A percentile compares a stretch with the other conserved stretches of the same genome.
Conservation (phyloP, 768 basidiomycete species). For the Auricularia heimuer region DNA sequence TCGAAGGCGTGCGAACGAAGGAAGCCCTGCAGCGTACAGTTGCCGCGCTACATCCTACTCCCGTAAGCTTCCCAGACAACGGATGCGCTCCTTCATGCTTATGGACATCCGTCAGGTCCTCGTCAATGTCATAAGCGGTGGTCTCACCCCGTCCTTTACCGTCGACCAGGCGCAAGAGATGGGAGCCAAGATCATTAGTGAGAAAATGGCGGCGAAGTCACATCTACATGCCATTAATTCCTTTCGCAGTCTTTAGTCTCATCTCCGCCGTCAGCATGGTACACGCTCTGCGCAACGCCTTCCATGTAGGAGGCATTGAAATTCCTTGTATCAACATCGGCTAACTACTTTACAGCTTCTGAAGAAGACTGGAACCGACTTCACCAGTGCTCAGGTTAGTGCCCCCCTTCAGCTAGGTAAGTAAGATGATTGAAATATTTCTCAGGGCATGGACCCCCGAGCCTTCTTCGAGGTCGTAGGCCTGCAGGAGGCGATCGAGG, state of each 20-base stretch:
- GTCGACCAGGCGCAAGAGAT: constrained; percentile 54
- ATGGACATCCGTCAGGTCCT: constrained; percentile 30
- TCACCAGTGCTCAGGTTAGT: constrained; percentile 28
- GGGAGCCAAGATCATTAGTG: constrained; percentile 67
- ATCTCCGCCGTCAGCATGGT: constrained; percentile 70
- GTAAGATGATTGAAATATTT: background rate
- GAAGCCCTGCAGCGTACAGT: constrained; percentile 57
- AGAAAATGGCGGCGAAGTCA: background rate
- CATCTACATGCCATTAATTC: background rate
- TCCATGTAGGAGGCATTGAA: background rate
- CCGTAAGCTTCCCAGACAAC: constrained; percentile 14
- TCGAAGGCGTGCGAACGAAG: constrained; percentile 64
- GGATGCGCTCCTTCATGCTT: too few species aligned
- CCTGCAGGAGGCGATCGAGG: constrained; percentile 40
- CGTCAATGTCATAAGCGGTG: constrained; percentile 72
- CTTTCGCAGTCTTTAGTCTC: constrained; percentile 53
- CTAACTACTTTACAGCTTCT: constrained; percentile 38
- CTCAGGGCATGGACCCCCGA: constrained; percentile 62
- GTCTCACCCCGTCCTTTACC: constrained; percentile 67
- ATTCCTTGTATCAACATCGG: background rate
- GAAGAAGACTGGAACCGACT: constrained; percentile 73
- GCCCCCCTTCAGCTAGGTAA: background rate
- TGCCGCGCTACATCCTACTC: constrained; percentile 58
- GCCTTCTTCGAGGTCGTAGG: constrained; percentile 72
- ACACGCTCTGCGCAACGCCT: constrained; percentile 64